A percentile compares a stretch with the other conserved stretches of the same genome.
Conservation (phyloP, 805 yeast genomes). For the Kuraishia borneana region DNA sequence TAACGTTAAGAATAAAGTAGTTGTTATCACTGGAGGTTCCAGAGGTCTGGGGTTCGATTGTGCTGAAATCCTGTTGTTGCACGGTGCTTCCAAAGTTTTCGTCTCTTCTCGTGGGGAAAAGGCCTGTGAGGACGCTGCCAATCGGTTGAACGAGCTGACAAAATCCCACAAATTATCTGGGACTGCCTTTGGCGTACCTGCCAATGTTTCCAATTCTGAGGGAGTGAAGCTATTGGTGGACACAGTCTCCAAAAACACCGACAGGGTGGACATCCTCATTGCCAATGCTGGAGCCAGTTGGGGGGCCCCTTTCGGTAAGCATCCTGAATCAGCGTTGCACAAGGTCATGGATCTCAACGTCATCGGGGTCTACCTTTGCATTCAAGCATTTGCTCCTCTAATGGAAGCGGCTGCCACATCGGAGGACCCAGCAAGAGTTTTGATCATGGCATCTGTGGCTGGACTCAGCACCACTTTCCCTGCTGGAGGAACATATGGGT, state of each 20-base stretch:
- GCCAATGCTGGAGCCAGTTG: slow-evolving; percentile 78
- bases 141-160: slow-evolving; percentile 17
- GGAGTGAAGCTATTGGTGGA: slow-evolving; percentile 35
- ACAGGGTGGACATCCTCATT: slow-evolving; percentile 47
- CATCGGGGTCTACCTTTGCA: slow-evolving; percentile 55
- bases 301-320: slow-evolving; percentile 56
- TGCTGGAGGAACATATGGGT: slow-evolving; percentile 53
- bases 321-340: slow-evolving; percentile 49
- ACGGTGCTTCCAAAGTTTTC: slow-evolving; percentile 52
- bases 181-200: slow-evolving; percentile 35
- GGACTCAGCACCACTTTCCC: slow-evolving; percentile 28
- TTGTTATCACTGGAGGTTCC: slow-evolving; percentile 64
- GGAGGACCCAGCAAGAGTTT: slow-evolving; percentile 52
- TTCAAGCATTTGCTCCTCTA: slow-evolving; percentile 51
- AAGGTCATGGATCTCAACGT: slow-evolving; percentile 57
- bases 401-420: slow-evolving; percentile 37
- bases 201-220: slow-evolving; percentile 40
- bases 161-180: slow-evolving; percentile 13
- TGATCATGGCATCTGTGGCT: slow-evolving; percentile 59
- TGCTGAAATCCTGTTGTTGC: slow-evolving; percentile 50
- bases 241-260: slow-evolving; percentile 26
- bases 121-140: slow-evolving; percentile 50
- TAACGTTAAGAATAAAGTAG: slow-evolving; percentile 47
- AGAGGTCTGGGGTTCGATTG: slow-evolving; percentile 64
- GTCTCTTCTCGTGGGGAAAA: slow-evolving; percentile 53